phyloP scores from a whole-genome alignment of 352 stramenopile species.

The Phytophthora pisi region DNA sequence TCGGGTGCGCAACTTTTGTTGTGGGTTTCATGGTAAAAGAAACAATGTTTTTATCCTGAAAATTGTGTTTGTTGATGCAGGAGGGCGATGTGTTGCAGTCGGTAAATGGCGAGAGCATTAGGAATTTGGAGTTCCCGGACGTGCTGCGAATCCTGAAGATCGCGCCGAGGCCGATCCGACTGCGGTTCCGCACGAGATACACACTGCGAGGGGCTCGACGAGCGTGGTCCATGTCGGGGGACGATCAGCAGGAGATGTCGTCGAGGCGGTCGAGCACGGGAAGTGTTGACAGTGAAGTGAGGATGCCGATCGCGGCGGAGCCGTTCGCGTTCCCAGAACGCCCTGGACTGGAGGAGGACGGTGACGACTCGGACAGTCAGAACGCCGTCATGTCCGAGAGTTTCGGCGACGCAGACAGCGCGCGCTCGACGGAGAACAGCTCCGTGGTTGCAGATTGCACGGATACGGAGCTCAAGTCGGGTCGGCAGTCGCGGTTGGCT shows the following conservation, averaged over 20 bases:
- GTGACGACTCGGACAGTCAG: constrained; percentile 72
- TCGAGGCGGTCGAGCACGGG: constrained; percentile 31
- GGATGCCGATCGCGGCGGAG: constrained; percentile 20
- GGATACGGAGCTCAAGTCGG: constrained; percentile 53
- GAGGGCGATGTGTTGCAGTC: constrained; percentile 75
- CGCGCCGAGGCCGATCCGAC: constrained; percentile 65
- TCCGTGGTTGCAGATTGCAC: constrained; percentile 66
- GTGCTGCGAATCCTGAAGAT: constrained; percentile 75
- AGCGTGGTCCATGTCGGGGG: constrained; percentile 21
- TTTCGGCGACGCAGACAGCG: constrained; percentile 78
- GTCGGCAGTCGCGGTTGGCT: constrained; percentile 58
- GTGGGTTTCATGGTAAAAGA: background rate
- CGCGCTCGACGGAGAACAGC: constrained; percentile 72
- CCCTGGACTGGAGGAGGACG: constrained; percentile 47
- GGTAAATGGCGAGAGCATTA: constrained; percentile 73
- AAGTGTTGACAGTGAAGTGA: constrained; percentile 32
- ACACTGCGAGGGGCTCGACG: constrained; percentile 18
- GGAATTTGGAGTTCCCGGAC: constrained; percentile 66
- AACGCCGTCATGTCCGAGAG: constrained; percentile 76
- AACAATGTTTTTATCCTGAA: background rate
- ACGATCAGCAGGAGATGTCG: constrained; percentile 29
- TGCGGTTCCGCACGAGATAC: constrained; percentile 57
- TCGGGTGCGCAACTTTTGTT: constrained; percentile 34
- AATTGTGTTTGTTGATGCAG: constrained; percentile 29
- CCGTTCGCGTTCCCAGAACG: constrained; percentile 44